Base-by-base conservation (phyloP, 805 yeast species). In the Yamadazyma kitorensis region DNA sequence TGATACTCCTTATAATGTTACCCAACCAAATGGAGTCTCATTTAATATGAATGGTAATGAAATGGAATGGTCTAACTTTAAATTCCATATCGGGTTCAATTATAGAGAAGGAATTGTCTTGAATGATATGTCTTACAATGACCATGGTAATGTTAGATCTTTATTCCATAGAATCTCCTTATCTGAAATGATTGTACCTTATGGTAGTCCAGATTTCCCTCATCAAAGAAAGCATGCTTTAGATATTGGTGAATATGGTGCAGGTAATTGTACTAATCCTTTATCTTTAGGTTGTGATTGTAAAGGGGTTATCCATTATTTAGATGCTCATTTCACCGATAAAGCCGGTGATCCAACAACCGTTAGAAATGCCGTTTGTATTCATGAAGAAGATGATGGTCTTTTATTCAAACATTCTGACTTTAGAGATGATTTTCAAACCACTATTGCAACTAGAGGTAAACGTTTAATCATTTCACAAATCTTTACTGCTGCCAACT, bases 201-300 rank as follows among this genome's bases (percentile, higher is more conserved):
- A 84, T 52, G 93, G 93, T 36, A 69, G 70, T 42, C 93, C 93
- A 39, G 82, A 76, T 45, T 78, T 72, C 64, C 89, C 88, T 36
- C 91, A 83, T 57, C 88, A 83, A 54, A 73, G 93, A 64, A 84
- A 84, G 61, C 93, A 84, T 51, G 93, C 93, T 27, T 76, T 84
- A 61, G 93, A 84, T 62, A 78, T 84, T 47, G 93, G 93, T 57
- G 93, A 84, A 59, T 83, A 83, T 56, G 93, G 93, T 64, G 91
- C 88, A 43, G 93, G 93, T 53, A 77, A 78, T 67, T 78, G 84
- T 80, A 80, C 93, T 34, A 84, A 84, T 62, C 85, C 89, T 21
- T 70, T 84, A 45, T 64, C 82, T 14, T 71, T 83, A 36, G 91
- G 91, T 26, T 84, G 93, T 57, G 93, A 84, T 59, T 84, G 93